Evolutionary conservation across 306 rosid species (phyloP), one percentile per base, ranked within the genome.

Genomic region (Cajanus cajan): DNA sequence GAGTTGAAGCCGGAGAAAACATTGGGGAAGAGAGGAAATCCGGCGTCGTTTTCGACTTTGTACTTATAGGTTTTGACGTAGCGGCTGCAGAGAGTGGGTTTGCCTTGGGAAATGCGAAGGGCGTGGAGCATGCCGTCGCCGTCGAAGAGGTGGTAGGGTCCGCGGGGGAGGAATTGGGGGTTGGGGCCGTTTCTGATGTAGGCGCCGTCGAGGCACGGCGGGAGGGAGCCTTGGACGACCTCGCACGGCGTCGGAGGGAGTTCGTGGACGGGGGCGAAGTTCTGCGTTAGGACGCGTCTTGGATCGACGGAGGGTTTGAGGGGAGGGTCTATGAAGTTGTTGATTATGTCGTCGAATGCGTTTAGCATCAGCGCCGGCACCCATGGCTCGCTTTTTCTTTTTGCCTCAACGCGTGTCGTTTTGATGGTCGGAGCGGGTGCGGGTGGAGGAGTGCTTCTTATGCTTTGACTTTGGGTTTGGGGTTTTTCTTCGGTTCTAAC

Each of bases 111-210:
- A 76, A 94, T 87, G 8, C 71, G 85, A 1, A 94, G 36, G 62
- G 89, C 85, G 87, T 94, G 97, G 59, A 94, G 90, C 98, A 94
- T 91, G 2, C 97, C 98, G 59, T 94, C 98, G 3, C 97, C 97
- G 50, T 92, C 97, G 80, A 94, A 92, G 65, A 94, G 92, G 51
- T 94, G 98, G 91, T 94, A 92, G 2, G 97, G 98, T 14, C 98
- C 97, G 4, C 92, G 92, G 0, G 98, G 98, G 8, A 92, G 92
- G 85, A 82, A 89, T 47, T 94, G 98, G 0, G 98, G 97, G 84
- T 94, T 94, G 0, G 98, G 98, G 14, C 98, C 98, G 59, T 92
- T 94, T 63, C 97, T 83, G 24, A 94, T 92, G 80, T 95, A 95
- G 0, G 92, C 97, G 0, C 98, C 98, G 43, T 89, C 81, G 1